Percentiles rank a stretch among this genome's conserved stretches.
Conservation (phyloP, 208 protist genomes). For the Crithidia expoeki region DNA sequence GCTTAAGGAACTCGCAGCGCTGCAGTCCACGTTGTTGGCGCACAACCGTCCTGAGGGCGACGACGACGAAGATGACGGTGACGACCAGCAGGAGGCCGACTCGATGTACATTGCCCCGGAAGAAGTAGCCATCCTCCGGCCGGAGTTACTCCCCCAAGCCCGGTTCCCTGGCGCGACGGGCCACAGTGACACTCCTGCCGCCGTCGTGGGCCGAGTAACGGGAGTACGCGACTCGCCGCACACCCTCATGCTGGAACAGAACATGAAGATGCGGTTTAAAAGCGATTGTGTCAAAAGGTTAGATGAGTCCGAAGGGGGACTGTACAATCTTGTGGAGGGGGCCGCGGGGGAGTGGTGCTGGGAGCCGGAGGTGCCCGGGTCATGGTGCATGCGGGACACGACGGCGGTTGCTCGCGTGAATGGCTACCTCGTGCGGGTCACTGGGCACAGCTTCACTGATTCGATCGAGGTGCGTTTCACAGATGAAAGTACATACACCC, state of each 20-base stretch:
- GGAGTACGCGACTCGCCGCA: neutral
- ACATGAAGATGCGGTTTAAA: neutral
- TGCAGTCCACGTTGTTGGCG: constrained; percentile 45
- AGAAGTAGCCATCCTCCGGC: constrained; percentile 56
- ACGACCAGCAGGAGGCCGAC: constrained; percentile 27
- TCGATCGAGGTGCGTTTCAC: constrained; percentile 4
- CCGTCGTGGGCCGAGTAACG: neutral
- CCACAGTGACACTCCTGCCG: neutral
- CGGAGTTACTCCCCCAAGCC: constrained; percentile 18
- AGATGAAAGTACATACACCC: constrained; percentile 29
- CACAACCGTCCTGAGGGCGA: constrained; percentile 25
- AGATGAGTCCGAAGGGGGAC: constrained; percentile 67
- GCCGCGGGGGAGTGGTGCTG: constrained; percentile 38
- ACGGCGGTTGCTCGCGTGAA: constrained; percentile 40
- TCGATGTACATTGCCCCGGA: constrained; percentile 38
- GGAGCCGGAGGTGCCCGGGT: constrained; percentile 38
- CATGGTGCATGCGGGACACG: constrained; percentile 49
- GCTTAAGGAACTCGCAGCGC: constrained; percentile 40
- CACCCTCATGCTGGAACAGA: neutral
- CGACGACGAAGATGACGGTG: constrained; percentile 29
- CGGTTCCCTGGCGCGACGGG: no score
- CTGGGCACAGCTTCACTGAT: constrained; percentile 13
- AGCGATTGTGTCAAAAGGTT: neutral
- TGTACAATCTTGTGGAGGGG: constrained; percentile 64
- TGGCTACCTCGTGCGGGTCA: constrained; percentile 22